Evolutionary conservation across 495 filamentous ascomycete species (phyloP), one percentile per base, ranked within the genome.

Genomic region (Aspergillus nanangensis): DNA sequence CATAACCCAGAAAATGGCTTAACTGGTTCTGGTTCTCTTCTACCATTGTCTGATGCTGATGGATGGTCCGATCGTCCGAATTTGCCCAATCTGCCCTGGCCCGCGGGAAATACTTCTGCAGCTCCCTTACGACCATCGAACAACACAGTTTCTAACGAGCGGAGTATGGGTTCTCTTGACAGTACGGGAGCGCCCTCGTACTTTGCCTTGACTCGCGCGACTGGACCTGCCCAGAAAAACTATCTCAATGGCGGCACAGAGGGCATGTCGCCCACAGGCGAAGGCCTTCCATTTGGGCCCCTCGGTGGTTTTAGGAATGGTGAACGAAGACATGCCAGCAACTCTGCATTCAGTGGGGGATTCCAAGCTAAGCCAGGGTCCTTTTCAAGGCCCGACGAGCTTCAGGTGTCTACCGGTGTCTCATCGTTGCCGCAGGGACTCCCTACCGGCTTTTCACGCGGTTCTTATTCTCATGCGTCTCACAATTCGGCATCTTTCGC

Each of bases 31-130:
- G 73, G 81, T 20, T 84, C 84, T 24, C 59, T 89, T 22, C 60
- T 86, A 33, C 71, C 79, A 2, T 74, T 80, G 2, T 87, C 84
- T 1, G 82, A 84, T 53, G 76, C 80, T 1, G 82, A 88, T 54
- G 64, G 63, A 24, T 80, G 75, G 76, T 66, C 53, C 54, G 54
- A 57, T 21, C 69, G 69, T 13, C 60, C 71, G 24, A 74, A 69
- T 31, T 48, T 70, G 3, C 72, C 76, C 0, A n/a, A n/a, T n/a
- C n/a, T n/a, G n/a, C n/a, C n/a, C n/a, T n/a, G n/a, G n/a, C n/a
- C n/a, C n/a, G n/a, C n/a, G n/a, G n/a, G n/a, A n/a, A n/a, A n/a
- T n/a, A n/a, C n/a, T n/a, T n/a, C n/a, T n/a, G n/a, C n/a, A n/a
- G n/a, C n/a, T n/a, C n/a, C n/a, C n/a, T n/a, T n/a, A n/a, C n/a